A percentile compares a stretch with the other conserved stretches of the same genome.
Evolutionary conservation across 176 grass and related monocot species (phyloP).

Genomic region (Saccharum officinarum): DNA sequence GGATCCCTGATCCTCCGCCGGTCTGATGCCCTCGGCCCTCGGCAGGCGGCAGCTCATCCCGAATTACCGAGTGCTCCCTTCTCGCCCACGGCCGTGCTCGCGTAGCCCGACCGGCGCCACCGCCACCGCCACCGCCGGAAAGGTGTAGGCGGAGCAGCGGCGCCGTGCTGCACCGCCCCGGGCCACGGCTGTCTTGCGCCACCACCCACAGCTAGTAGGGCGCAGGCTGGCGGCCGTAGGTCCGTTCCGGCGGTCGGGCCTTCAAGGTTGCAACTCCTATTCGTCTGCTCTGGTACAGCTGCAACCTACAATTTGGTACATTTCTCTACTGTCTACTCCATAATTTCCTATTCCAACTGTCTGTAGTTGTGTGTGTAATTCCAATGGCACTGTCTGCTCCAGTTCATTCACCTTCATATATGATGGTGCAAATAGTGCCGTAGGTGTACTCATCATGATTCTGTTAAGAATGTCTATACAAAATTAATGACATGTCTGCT

Average conservation of each 20-base stretch:
- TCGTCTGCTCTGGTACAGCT: background rate
- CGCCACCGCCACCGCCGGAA: background rate
- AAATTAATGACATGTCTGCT: background rate
- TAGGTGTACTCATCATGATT: background rate
- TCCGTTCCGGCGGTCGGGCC: background rate
- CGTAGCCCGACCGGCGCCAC: background rate
- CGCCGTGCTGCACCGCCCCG: background rate
- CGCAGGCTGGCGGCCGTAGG: background rate
- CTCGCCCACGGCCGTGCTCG: background rate
- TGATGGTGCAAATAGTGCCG: background rate
- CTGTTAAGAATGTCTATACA: background rate
- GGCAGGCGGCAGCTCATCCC: background rate
- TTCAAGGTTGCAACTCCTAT: background rate
- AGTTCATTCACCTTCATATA: background rate
- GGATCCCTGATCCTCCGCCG: background rate
- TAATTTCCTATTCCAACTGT: background rate
- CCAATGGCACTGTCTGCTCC: background rate
- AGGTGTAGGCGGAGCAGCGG: background rate
- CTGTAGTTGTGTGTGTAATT: background rate
- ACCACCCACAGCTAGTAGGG: background rate
- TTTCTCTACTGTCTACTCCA: background rate
- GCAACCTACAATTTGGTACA: background rate
- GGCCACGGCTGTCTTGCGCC: background rate
- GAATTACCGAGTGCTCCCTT: background rate
- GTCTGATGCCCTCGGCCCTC: background rate